Base-by-base conservation (phyloP, 441 rosid genomes). In the Metrosideros polymorpha region DNA sequence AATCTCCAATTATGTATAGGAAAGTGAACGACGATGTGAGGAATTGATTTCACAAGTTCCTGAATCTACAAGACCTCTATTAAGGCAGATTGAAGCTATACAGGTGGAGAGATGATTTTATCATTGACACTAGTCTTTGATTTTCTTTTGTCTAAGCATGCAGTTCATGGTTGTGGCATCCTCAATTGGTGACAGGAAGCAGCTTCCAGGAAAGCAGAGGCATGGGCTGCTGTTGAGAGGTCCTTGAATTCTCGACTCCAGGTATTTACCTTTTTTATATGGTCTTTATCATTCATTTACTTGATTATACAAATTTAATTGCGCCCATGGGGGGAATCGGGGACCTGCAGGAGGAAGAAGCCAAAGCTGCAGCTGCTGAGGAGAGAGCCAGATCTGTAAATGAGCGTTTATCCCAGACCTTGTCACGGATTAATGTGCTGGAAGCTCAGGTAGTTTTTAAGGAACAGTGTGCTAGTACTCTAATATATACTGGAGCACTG, bases 11-110 rank as follows among this genome's bases (percentile, higher is more conserved):
- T 89, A 35, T 85, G 6, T 51, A 54, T 86, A 96, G 99, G 98
- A 95, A 91, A 96, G 98, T 92, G 99, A 98, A 90, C 98, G 99
- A 10, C 97, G 99, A 82, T 97, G 99, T 88, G 99, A 98, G 93
- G 99, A 98, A 91, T 94, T 98, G 92, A 91, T 98, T 85, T 92
- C 96, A 63, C 99, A 96, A 92, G 99, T 98, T 87, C 99, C 99
- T 84, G 99, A 98, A 83, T 98, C 99, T 85, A 98, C 99, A 55
- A 94, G 99, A 92, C 99, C 99, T 88, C 96, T 98, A 86, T 89
- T 96, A 89, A 93, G 99, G 90, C 99, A 98, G 93, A 98, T 98
- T 85, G 98, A 98, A 92, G 99, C 99, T 47, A 96, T 98, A 93
- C 99, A 97, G 98, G 99, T 96, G 32, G 84, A 51, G 47, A 52